phyloP scores from a whole-genome alignment of 1,284 basidiomycete species.

The Cryptococcus floricola region DNA sequence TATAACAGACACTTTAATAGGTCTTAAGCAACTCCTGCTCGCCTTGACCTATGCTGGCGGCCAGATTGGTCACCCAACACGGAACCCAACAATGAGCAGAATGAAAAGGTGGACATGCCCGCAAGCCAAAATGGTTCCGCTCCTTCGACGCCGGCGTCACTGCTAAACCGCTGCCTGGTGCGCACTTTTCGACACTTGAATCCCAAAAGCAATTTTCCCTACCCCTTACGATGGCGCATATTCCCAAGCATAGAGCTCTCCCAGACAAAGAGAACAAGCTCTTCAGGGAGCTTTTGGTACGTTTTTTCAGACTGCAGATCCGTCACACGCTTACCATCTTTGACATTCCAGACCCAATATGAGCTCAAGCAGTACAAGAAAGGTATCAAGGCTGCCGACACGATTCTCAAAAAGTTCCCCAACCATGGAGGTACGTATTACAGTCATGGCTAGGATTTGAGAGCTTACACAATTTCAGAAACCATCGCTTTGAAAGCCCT shows the following conservation, averaged over 20 bases:
- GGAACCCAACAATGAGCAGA: too few relatives aligned
- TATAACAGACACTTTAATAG: too few relatives aligned
- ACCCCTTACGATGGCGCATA: constrained; percentile 14
- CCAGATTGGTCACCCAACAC: too few relatives aligned
- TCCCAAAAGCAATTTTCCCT: background rate
- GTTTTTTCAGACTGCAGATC: constrained; percentile 7
- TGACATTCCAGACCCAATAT: constrained; percentile 57
- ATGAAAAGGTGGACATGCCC: too few relatives aligned
- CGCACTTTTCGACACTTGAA: background rate
- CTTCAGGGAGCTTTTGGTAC: constrained; percentile 81
- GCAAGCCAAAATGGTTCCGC: background rate
- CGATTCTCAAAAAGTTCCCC: constrained; percentile 91
- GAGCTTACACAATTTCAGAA: constrained; percentile 55
- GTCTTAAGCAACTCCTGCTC: too few relatives aligned
- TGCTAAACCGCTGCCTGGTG: background rate
- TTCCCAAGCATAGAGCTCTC: constrained; percentile 52
- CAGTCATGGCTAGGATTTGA: background rate
- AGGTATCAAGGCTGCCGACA: constrained; percentile 85
- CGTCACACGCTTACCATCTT: background rate
- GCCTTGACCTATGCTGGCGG: too few relatives aligned
- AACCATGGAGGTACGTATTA: constrained; percentile 78
- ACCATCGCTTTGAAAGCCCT: constrained; percentile 93
- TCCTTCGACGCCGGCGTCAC: background rate
- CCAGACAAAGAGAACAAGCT: constrained; percentile 78
- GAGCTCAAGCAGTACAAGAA: constrained; percentile 87